A percentile compares a stretch with the other conserved stretches of the same genome.
Evolutionary conservation across 2,329 filamentous ascomycete species (phyloP).

Genomic region (Beauveria sp.): DNA sequence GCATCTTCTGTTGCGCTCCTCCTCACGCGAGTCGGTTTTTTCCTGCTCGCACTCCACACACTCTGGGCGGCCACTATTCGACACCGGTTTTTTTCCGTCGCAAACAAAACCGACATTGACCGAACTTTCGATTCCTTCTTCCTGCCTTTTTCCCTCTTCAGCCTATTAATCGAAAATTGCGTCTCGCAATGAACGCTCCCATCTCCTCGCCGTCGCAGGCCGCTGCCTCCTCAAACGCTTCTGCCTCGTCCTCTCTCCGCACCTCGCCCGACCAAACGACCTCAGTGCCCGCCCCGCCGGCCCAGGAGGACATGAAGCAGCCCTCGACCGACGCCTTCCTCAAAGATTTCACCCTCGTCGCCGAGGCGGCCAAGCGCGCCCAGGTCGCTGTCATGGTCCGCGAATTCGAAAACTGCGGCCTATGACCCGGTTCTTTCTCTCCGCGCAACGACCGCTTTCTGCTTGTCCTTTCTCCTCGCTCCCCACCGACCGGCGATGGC

Average conservation of each 20-base stretch:
- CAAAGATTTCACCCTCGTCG: slow-evolving; percentile 75
- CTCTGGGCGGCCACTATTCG: not conserved
- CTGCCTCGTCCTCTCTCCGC: slow-evolving; percentile 22
- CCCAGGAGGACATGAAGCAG: slow-evolving; percentile 21
- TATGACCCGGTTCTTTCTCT: slow-evolving; percentile 27
- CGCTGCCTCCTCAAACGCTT: slow-evolving; percentile 21
- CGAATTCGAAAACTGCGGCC: slow-evolving; percentile 68
- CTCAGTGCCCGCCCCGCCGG: slow-evolving; percentile 21
- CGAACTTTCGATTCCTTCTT: not conserved
- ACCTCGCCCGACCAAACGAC: slow-evolving; percentile 17
- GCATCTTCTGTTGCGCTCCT: not conserved
- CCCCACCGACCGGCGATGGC: not conserved
- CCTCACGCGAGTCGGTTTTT: not conserved
- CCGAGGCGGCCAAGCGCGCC: slow-evolving; percentile 87
- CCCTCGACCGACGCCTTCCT: slow-evolving; percentile 55
- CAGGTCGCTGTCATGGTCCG: slow-evolving; percentile 85
- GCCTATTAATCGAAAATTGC: not conserved
- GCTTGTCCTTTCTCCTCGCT: not conserved
- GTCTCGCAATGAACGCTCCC: slow-evolving; percentile 26
- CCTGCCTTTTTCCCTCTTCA: not conserved
- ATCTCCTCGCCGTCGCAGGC: slow-evolving; percentile 22
- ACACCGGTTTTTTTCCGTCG: not conserved
- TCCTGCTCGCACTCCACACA: not conserved
- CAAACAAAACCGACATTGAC: not conserved
- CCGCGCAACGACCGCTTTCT: not conserved